Conservation (phyloP, 192 early-diverging fungal species). For the Coemansia sp. region DNA sequence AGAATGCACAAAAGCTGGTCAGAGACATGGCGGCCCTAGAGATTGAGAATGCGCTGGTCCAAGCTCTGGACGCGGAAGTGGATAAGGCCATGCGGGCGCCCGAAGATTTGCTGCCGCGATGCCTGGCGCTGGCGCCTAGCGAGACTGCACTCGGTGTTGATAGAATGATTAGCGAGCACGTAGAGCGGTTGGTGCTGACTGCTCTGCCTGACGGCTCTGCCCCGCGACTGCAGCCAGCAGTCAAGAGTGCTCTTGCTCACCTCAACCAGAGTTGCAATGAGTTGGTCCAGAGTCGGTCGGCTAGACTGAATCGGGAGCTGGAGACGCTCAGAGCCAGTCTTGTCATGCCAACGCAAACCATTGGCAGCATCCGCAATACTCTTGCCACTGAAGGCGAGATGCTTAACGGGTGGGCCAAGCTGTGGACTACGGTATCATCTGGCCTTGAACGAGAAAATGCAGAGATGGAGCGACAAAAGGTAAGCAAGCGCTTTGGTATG, state of each 20-base stretch:
- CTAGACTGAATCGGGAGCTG: conserved; percentile 1
- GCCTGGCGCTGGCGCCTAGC: neutral
- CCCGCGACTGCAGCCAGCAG: neutral
- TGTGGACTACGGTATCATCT: conserved; percentile 26
- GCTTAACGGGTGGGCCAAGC: conserved; percentile 20
- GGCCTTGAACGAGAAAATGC: conserved; percentile 23
- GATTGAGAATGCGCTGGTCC: conserved; percentile 13
- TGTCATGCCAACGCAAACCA: conserved; percentile 3
- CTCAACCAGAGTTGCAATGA: conserved; percentile 16
- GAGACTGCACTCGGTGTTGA: neutral
- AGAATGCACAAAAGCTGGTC: neutral
- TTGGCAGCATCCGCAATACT: conserved; percentile 1
- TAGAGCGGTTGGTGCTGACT: neutral
- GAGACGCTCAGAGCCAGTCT: neutral
- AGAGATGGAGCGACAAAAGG: conserved; percentile 19
- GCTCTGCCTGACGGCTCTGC: neutral
- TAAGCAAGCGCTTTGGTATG: neutral
- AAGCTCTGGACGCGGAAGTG: conserved; percentile 10
- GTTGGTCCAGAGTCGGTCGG: conserved; percentile 12
- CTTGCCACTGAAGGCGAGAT: conserved; percentile 27
- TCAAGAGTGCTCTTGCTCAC: conserved; percentile 7
- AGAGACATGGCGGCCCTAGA: conserved; percentile 5
- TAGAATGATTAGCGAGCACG: neutral
- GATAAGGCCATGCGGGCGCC: conserved; percentile 2
- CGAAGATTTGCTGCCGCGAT: conserved; percentile 6